Evolutionary conservation across 108 stramenopile genomes (phyloP).

Genomic region (Aurantiochytrium sp.): DNA sequence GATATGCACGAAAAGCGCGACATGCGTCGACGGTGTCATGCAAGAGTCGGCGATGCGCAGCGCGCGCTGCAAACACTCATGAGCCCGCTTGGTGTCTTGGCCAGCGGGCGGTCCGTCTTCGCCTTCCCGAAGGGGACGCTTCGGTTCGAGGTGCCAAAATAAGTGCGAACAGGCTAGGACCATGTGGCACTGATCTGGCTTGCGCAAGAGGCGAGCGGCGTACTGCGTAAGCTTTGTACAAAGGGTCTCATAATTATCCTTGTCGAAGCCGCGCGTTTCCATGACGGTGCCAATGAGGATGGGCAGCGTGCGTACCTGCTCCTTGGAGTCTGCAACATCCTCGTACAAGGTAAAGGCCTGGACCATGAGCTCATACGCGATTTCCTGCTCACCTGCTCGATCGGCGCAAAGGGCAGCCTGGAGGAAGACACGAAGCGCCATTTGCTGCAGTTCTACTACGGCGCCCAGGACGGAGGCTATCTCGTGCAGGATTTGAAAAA

Average conservation of each 20-base stretch:
- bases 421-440: slow-evolving; percentile 71
- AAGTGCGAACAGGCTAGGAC: slow-evolving; percentile 78
- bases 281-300: slow-evolving; percentile 80
- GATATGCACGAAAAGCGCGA: slow-evolving; percentile 84
- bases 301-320: slow-evolving; percentile 69
- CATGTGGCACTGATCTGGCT: slow-evolving; percentile 86
- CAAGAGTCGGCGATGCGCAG: slow-evolving; percentile 82
- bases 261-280: slow-evolving; percentile 47
- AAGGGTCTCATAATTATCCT: slow-evolving; percentile 80
- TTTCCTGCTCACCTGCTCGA: slow-evolving; percentile 40
- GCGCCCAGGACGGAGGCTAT: slow-evolving; percentile 66
- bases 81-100: slow-evolving; percentile 75
- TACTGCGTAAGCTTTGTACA: slow-evolving; percentile 86
- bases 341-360: slow-evolving; percentile 87
- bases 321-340: slow-evolving; percentile 70
- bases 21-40: slow-evolving; percentile 54
- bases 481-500: slow-evolving; percentile 87
- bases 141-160: slow-evolving; percentile 51
- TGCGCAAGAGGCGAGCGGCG: slow-evolving; percentile 82
- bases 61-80: slow-evolving; percentile 84
- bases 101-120: slow-evolving; percentile 29
- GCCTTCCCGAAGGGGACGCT: not conserved
- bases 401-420: slow-evolving; percentile 80
- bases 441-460: slow-evolving; percentile 51
- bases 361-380: slow-evolving; percentile 88